Conservation (phyloP, 1,284 basidiomycete genomes). For the Gomphus bonarii region DNA sequence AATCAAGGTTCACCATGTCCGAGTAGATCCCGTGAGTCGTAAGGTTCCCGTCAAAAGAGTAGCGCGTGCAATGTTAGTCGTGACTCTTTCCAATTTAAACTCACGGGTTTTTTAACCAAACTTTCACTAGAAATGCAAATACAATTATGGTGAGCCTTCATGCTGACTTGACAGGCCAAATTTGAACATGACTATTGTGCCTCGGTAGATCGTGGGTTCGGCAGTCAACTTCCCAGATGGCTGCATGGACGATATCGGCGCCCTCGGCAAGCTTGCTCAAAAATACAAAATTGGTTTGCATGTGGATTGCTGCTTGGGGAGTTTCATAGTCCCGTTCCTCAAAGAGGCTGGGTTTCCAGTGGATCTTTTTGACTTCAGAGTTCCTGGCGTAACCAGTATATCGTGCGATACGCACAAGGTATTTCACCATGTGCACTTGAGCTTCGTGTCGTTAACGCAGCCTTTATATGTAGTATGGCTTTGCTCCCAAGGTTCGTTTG, state of each 20-base stretch:
- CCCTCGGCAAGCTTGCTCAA: slow-evolving; percentile 69
- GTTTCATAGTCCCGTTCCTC: slow-evolving; percentile 87
- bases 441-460: slow-evolving; percentile 1
- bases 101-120: slow-evolving; percentile 1
- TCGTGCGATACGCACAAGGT: slow-evolving; percentile 92
- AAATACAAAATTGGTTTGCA: slow-evolving; percentile 79
- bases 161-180: not conserved
- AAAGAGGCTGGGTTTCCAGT: slow-evolving; percentile 40
- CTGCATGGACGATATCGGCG: slow-evolving; percentile 81
- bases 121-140: slow-evolving; percentile 52
- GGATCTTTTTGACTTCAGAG: slow-evolving; percentile 77
- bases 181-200: slow-evolving; percentile 3
- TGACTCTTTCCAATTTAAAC: not conserved
- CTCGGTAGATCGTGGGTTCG: slow-evolving; percentile 71
- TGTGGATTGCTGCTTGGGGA: slow-evolving; percentile 89
- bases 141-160: slow-evolving; percentile 60
- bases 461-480: slow-evolving; percentile 50
- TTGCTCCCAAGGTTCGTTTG: slow-evolving; percentile 62
- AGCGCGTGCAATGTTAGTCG: slow-evolving; percentile 67
- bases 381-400: slow-evolving; percentile 82
- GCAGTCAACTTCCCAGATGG: slow-evolving; percentile 91
- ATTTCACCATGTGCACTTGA: slow-evolving; percentile 13
- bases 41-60: slow-evolving; percentile 74
- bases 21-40: slow-evolving; percentile 76
- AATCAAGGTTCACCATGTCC: slow-evolving; percentile 87